phyloP scores from a whole-genome alignment of 352 stramenopile genomes.

The Pythium sp. region DNA sequence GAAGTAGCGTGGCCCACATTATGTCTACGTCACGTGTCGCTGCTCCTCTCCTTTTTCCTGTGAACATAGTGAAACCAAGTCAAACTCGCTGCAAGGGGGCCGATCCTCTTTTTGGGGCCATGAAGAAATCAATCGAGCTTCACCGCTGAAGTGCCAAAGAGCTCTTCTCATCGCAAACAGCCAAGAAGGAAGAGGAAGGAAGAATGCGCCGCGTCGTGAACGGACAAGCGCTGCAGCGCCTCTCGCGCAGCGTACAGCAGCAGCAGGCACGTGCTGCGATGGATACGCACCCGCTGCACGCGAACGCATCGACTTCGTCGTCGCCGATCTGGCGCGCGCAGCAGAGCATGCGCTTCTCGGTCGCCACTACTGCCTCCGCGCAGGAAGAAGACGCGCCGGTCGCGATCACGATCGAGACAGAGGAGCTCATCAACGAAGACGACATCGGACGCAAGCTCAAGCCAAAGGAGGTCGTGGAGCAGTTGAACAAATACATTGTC shows the following conservation, averaged over 20 bases:
- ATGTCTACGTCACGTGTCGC: not conserved
- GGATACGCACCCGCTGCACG: not conserved
- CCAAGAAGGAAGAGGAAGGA: constrained; percentile 21
- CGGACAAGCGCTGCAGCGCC: constrained; percentile 38
- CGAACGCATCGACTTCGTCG: not conserved
- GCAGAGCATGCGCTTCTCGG: constrained; percentile 23
- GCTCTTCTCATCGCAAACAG: constrained; percentile 6
- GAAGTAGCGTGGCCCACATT: constrained; percentile 15
- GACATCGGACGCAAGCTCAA: constrained; percentile 87
- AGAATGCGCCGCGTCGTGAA: constrained; percentile 56
- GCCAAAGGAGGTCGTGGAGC: constrained; percentile 91
- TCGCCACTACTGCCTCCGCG: constrained; percentile 30
- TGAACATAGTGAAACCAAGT: not conserved
- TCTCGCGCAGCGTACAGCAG: constrained; percentile 27
- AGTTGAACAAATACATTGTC: constrained; percentile 98
- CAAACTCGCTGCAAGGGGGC: not conserved
- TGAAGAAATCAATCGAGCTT: constrained; percentile 21
- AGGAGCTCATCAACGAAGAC: constrained; percentile 24
- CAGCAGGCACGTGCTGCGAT: not conserved
- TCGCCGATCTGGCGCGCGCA: constrained; percentile 12
- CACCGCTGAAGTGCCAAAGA: constrained; percentile 13
- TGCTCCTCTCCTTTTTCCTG: not conserved
- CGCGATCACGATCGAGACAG: constrained; percentile 25
- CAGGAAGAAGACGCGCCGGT: constrained; percentile 24
- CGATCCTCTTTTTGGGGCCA: not conserved